These are phyloP conservation scores for Naganishia sp. DNA, from an alignment of 1,284 basidiomycete genomes.

Conservation along the genomic window DNA sequence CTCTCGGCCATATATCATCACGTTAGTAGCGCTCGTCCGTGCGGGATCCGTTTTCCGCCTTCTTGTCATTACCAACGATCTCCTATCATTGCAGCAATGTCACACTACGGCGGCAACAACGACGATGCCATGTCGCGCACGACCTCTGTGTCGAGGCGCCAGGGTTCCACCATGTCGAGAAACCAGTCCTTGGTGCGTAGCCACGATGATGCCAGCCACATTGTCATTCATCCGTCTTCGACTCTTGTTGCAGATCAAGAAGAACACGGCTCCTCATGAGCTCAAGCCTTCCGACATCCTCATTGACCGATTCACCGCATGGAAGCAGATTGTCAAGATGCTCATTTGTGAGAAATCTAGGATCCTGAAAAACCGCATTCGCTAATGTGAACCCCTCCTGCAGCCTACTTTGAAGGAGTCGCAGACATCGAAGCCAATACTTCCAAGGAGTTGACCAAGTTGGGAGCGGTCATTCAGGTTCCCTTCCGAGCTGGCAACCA, in stretches of 20 bases:
- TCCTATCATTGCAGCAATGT: constrained; percentile 40
- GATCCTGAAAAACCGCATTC: constrained; percentile 16
- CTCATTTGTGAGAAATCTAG: constrained; percentile 62
- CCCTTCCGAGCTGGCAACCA: constrained; percentile 95
- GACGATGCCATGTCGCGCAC: constrained; percentile 56
- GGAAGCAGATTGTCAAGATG: constrained; percentile 85
- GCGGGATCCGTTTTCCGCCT: background rate
- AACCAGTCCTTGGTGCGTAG: constrained; percentile 68
- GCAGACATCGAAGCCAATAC: constrained; percentile 95
- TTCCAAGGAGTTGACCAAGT: constrained; percentile 89
- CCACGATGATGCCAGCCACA: background rate
- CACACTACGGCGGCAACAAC: constrained; percentile 42
- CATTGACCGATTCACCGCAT: constrained; percentile 76
- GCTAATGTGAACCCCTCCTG: background rate
- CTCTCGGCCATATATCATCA: background rate
- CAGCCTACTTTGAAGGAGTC: constrained; percentile 68
- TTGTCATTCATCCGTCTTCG: no score
- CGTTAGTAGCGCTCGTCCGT: background rate
- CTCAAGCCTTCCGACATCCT: constrained; percentile 92
- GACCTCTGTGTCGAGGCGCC: constrained; percentile 66
- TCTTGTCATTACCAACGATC: background rate
- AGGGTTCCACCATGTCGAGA: constrained; percentile 69
- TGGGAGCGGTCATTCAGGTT: constrained; percentile 96
- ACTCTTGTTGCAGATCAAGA: constrained; percentile 64
- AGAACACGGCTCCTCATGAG: constrained; percentile 84